Evolutionary conservation across 257 asterid species (phyloP).

Genomic region (Solanum pinnatisectum): DNA sequence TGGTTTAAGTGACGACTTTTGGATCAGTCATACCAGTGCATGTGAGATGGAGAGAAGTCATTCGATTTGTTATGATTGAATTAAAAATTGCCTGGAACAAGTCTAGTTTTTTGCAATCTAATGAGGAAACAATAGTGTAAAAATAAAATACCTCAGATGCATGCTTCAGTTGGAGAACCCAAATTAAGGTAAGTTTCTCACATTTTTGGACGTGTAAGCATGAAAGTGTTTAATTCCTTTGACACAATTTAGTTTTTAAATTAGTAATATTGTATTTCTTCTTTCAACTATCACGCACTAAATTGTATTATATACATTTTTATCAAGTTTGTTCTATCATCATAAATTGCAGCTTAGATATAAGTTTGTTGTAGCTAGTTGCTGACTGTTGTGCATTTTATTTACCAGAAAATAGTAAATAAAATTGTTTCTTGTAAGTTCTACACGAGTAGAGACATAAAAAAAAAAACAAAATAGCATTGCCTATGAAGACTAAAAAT

Average conservation of each 20-base stretch:
- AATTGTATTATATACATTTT: neutral
- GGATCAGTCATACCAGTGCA: slow-evolving; percentile 56
- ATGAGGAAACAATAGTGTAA: slow-evolving; percentile 80
- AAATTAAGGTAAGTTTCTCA: slow-evolving; percentile 3
- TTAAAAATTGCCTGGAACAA: slow-evolving; percentile 12
- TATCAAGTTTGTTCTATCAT: neutral
- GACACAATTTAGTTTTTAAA: neutral
- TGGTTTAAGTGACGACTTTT: slow-evolving; percentile 49
- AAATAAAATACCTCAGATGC: slow-evolving; percentile 34
- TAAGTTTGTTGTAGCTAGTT: neutral
- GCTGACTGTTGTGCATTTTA: neutral
- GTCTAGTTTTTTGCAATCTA: slow-evolving; percentile 79
- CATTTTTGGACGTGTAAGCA: no score
- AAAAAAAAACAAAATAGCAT: no score
- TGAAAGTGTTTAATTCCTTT: neutral
- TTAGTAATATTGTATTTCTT: neutral
- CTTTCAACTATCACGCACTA: neutral
- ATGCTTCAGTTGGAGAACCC: slow-evolving; percentile 34
- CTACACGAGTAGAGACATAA: no score
- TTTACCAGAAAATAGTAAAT: slow-evolving; percentile 26
- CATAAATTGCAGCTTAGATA: slow-evolving; percentile 48
- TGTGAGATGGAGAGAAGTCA: slow-evolving; percentile 52
- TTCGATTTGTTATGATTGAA: no score
- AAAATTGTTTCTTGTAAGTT: no score
- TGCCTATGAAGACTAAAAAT: no score